Evolutionary conservation across 1,284 basidiomycete genomes (phyloP).

Genomic region (Inonotus hispidus): DNA sequence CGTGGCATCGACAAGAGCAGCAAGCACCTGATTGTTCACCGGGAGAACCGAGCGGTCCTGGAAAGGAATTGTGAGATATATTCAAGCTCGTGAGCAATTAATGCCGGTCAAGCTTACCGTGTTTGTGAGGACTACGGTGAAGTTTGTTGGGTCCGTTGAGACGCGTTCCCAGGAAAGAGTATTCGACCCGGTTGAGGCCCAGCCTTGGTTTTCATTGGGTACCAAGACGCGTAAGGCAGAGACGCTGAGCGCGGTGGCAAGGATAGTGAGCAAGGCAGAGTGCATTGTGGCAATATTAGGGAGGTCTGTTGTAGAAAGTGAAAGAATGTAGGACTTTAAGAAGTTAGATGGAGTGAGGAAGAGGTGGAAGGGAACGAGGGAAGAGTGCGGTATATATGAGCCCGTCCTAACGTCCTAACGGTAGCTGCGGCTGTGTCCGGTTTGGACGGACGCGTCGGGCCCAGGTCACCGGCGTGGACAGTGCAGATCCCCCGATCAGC

Average conservation of each 20-base stretch:
- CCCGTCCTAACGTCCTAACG: neutral
- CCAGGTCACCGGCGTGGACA: neutral
- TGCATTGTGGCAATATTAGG: slow-evolving; percentile 36
- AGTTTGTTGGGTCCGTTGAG: slow-evolving; percentile 56
- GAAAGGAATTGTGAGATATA: neutral
- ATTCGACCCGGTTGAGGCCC: slow-evolving; percentile 57
- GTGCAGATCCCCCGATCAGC: neutral
- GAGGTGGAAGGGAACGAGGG: neutral
- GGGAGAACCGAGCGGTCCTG: slow-evolving; percentile 29
- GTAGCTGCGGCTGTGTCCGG: neutral
- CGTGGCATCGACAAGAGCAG: slow-evolving; percentile 43
- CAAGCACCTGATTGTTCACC: slow-evolving; percentile 38
- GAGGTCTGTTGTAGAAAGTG: slow-evolving; percentile 16
- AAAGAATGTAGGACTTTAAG: neutral
- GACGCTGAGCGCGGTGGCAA: slow-evolving; percentile 49
- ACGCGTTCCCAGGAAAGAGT: slow-evolving; percentile 60
- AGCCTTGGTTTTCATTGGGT: slow-evolving; percentile 46
- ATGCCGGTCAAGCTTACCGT: slow-evolving; percentile 37
- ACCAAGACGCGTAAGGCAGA: slow-evolving; percentile 55
- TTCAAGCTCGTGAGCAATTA: neutral
- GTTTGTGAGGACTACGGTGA: slow-evolving; percentile 66
- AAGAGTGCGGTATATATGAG: neutral
- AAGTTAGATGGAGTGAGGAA: neutral
- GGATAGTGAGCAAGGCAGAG: slow-evolving; percentile 37
- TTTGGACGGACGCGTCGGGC: neutral